A percentile compares a stretch with the other conserved stretches of the same genome.
These are phyloP conservation scores for Alternaria alternata DNA, from an alignment of 2,329 filamentous ascomycete species.

Conservation along the genomic window DNA sequence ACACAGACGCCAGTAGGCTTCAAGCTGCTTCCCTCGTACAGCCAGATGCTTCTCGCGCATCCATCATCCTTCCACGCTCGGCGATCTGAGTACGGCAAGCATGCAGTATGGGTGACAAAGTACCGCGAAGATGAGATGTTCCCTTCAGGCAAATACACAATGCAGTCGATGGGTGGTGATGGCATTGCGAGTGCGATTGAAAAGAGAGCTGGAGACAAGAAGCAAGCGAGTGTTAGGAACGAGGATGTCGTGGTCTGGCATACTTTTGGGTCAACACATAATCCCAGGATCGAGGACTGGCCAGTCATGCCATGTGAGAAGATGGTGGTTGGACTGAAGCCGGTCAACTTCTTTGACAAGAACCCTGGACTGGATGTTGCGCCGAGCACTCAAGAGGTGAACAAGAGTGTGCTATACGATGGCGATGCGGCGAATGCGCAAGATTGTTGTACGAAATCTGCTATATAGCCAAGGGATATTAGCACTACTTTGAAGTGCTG, in stretches of 20 bases:
- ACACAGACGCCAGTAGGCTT: slow-evolving; percentile 62
- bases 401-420: slow-evolving; percentile 30
- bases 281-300: slow-evolving; percentile 41
- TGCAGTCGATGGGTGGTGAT: slow-evolving; percentile 38
- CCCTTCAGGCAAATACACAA: slow-evolving; percentile 34
- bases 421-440: background rate
- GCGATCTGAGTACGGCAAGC: slow-evolving; percentile 34
- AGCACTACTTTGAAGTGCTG: background rate
- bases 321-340: slow-evolving; percentile 34
- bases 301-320: slow-evolving; percentile 43
- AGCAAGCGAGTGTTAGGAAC: slow-evolving; percentile 18
- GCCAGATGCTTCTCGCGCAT: slow-evolving; percentile 37
- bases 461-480: background rate
- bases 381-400: slow-evolving; percentile 15
- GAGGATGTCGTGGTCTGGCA: slow-evolving; percentile 43
- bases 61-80: slow-evolving; percentile 29
- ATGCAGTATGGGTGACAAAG: slow-evolving; percentile 39
- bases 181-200: slow-evolving; percentile 30
- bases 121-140: slow-evolving; percentile 38
- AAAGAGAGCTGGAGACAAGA: background rate
- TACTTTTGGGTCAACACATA: slow-evolving; percentile 41
- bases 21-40: slow-evolving; percentile 54
- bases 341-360: slow-evolving; percentile 34
- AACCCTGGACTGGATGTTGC: slow-evolving; percentile 39
- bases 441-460: background rate